Conservation (phyloP, 2,329 filamentous ascomycete genomes). For the Alternaria triticimaculans region DNA sequence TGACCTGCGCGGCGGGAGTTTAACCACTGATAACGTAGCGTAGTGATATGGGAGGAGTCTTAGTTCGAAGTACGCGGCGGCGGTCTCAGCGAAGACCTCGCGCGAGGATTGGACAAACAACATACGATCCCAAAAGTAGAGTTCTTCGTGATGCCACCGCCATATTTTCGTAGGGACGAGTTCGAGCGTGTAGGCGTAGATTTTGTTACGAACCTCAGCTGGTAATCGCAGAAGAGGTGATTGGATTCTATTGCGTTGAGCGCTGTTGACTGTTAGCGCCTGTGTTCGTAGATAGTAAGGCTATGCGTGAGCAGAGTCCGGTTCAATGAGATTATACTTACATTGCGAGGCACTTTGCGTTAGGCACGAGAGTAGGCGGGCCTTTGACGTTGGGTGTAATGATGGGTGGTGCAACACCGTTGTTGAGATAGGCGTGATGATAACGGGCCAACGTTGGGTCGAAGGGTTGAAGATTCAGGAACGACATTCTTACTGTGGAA, state of each 20-base stretch:
- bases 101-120: not conserved
- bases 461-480: not conserved
- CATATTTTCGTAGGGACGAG: not conserved
- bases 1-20: not conserved
- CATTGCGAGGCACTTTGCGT: not conserved
- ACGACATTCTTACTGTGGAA: not conserved
- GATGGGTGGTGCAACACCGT: not conserved
- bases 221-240: not conserved
- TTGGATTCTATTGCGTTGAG: not conserved
- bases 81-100: not conserved
- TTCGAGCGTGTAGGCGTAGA: not conserved
- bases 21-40: not conserved
- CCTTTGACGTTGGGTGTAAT: not conserved
- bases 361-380: not conserved
- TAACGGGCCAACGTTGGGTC: not conserved
- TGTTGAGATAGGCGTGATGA: not conserved
- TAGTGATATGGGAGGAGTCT: not conserved
- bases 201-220: not conserved
- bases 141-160: not conserved
- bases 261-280: not conserved
- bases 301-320: not conserved
- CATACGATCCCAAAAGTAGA: not conserved
- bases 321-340: not conserved
- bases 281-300: not conserved
- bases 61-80: not conserved